These are phyloP conservation scores for Russula virescens DNA, from an alignment of 768 basidiomycete genomes.

Conservation along the genomic window DNA sequence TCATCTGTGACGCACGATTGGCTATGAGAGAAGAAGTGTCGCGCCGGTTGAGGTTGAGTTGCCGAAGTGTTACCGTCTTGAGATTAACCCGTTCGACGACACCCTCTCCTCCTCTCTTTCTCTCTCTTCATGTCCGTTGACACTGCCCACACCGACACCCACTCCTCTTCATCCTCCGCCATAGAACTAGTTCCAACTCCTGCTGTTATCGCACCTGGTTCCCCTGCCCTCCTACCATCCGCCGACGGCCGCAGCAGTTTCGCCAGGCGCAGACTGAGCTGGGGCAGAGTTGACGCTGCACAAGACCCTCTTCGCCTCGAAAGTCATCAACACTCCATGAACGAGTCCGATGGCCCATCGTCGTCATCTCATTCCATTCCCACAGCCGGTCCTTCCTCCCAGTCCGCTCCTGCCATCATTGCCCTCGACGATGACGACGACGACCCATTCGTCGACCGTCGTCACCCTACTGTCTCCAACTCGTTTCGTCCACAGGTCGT, in stretches of 20 bases:
- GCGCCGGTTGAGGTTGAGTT: too few relatives aligned
- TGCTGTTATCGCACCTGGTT: constrained; percentile 44
- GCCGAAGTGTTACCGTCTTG: too few relatives aligned
- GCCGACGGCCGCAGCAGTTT: constrained; percentile 25
- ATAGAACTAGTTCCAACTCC: constrained; percentile 47
- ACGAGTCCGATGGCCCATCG: constrained; percentile 22
- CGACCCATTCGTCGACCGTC: not conserved
- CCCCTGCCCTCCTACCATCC: constrained; percentile 44
- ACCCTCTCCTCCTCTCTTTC: not conserved
- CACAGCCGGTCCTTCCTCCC: not conserved
- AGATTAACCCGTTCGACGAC: too few relatives aligned
- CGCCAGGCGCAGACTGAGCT: constrained; percentile 53
- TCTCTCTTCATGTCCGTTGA: not conserved
- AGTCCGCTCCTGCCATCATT: constrained; percentile 13
- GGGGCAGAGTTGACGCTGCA: constrained; percentile 44
- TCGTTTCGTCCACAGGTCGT: constrained; percentile 17
- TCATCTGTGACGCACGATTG: too few relatives aligned
- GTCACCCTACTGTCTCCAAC: constrained; percentile 25
- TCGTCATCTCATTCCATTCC: not conserved
- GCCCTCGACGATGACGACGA: constrained; percentile 34
- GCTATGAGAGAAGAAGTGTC: too few relatives aligned
- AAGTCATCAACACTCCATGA: constrained; percentile 29
- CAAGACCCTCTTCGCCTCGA: constrained; percentile 43
- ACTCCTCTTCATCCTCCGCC: constrained; percentile 48
- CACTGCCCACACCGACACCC: not conserved